These are phyloP conservation scores for Erysiphe pulchra DNA, from an alignment of 2,329 filamentous ascomycete species.

Conservation along the genomic window DNA sequence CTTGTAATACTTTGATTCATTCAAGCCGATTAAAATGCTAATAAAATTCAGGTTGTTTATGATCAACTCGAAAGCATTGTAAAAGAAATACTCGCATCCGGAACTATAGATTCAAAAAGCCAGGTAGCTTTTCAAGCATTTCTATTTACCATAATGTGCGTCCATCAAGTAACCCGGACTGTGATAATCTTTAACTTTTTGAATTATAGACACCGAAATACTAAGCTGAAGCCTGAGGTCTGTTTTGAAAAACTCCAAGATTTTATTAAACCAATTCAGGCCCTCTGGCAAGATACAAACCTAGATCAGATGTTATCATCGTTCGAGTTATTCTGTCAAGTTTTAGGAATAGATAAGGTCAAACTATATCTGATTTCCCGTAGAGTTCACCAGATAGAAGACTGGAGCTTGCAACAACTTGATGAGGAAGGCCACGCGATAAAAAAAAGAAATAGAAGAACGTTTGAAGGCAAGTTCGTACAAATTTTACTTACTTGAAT, in stretches of 20 bases:
- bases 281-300: conserved; percentile 49
- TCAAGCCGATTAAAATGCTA: neutral
- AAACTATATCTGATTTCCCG: conserved; percentile 52
- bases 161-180: conserved; percentile 7
- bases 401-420: conserved; percentile 59
- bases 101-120: conserved; percentile 54
- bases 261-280: conserved; percentile 62
- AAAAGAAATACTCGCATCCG: conserved; percentile 49
- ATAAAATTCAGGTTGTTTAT: conserved; percentile 38
- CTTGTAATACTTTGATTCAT: conserved; percentile 16
- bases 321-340: conserved; percentile 53
- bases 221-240: conserved; percentile 40
- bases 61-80: conserved; percentile 66
- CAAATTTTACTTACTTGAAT: neutral
- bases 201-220: conserved; percentile 46
- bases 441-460: conserved; percentile 51
- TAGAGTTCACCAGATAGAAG: conserved; percentile 47
- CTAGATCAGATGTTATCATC: conserved; percentile 44
- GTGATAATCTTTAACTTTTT: conserved; percentile 1
- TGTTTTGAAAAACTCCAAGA: conserved; percentile 46
- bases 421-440: conserved; percentile 57
- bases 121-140: conserved; percentile 73
- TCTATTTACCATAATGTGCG: conserved; percentile 70
- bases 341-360: conserved; percentile 57
- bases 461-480: conserved; percentile 32